These are phyloP conservation scores for Septoria linicola DNA, from an alignment of 2,329 filamentous ascomycete species.

Conservation along the genomic window DNA sequence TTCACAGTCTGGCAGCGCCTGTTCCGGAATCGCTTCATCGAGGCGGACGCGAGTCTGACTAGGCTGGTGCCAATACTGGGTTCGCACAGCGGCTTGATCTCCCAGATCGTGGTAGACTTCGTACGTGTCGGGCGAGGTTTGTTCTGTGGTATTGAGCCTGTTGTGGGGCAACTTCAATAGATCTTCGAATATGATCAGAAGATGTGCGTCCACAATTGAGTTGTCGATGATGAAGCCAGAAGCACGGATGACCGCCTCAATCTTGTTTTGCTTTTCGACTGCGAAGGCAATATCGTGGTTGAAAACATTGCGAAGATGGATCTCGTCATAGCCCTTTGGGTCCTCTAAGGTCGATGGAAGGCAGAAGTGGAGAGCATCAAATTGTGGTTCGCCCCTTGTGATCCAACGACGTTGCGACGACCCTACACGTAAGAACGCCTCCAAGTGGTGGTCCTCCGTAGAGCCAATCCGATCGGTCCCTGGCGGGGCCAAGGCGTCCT, in stretches of 20 bases:
- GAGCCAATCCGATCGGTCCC: background rate
- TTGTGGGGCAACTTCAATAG: background rate
- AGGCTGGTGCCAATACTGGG: background rate
- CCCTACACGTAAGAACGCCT: no score
- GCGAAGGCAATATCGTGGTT: constrained; percentile 10
- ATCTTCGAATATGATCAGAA: constrained; percentile 1
- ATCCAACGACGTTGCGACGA: background rate
- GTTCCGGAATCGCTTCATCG: background rate
- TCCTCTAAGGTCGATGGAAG: background rate
- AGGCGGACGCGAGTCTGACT: background rate
- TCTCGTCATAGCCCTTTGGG: constrained; percentile 4
- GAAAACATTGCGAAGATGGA: constrained; percentile 3
- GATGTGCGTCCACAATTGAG: constrained; percentile 4
- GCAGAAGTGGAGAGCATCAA: constrained; percentile 8
- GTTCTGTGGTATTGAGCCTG: background rate
- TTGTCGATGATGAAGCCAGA: background rate
- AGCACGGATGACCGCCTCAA: background rate
- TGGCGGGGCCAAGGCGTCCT: background rate
- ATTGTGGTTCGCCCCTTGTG: background rate
- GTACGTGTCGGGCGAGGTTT: background rate
- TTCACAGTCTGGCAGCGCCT: background rate
- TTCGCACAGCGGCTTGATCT: background rate
- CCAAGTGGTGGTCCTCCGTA: no score
- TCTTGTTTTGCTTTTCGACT: constrained; percentile 1
- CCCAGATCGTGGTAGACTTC: constrained; percentile 7